These are phyloP conservation scores for Cladobotryum protrusum DNA, from an alignment of 2,329 filamentous ascomycete species.

Conservation along the genomic window DNA sequence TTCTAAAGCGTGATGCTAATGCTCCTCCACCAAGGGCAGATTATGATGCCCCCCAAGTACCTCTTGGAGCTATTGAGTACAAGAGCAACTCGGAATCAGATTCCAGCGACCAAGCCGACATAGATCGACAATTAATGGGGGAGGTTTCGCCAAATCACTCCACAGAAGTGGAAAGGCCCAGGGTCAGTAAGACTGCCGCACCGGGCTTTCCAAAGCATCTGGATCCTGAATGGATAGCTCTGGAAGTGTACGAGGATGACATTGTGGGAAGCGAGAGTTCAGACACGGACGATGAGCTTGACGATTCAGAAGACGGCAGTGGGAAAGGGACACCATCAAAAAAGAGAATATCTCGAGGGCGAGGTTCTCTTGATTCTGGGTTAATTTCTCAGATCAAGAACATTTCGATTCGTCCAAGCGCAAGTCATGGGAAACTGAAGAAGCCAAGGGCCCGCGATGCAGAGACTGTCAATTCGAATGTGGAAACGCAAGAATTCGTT, in stretches of 20 bases:
- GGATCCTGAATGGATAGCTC: constrained; percentile 85
- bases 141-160: constrained; percentile 12
- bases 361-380: constrained; percentile 30
- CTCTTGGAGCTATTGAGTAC: not conserved
- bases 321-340: constrained; percentile 10
- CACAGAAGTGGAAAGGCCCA: not conserved
- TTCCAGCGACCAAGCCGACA: constrained; percentile 33
- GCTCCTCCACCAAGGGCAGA: constrained; percentile 35
- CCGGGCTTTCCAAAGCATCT: constrained; percentile 59
- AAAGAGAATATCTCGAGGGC: constrained; percentile 11
- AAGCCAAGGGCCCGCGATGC: not conserved
- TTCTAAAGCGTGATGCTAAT: constrained; percentile 25
- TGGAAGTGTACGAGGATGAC: constrained; percentile 73
- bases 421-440: not conserved
- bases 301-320: constrained; percentile 25
- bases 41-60: not conserved
- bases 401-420: constrained; percentile 28
- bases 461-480: not conserved
- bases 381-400: constrained; percentile 36
- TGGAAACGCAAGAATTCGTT: constrained; percentile 23
- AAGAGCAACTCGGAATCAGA: not conserved
- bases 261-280: constrained; percentile 30
- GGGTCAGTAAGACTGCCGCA: not conserved
- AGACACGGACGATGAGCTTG: constrained; percentile 37
- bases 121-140: constrained; percentile 39